A percentile compares a stretch with the other conserved stretches of the same genome.
These are phyloP conservation scores for Abelmoschus esculentus DNA, from an alignment of 345 rosid species.

Conservation along the genomic window DNA sequence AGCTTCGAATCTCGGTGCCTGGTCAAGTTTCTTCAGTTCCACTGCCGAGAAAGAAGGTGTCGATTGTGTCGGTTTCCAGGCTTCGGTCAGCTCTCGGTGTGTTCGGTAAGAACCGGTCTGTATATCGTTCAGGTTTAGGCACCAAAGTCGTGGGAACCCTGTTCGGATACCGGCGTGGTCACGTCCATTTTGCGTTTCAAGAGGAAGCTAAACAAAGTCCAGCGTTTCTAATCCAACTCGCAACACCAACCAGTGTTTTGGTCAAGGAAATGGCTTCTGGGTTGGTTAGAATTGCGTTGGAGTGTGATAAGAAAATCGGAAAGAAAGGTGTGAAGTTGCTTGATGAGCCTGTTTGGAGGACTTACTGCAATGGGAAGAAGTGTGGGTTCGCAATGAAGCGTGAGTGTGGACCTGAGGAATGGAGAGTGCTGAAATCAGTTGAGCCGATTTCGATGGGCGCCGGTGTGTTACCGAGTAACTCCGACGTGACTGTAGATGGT, in stretches of 20 bases:
- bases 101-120: slow-evolving; percentile 28
- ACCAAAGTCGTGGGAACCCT: slow-evolving; percentile 65
- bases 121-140: slow-evolving; percentile 25
- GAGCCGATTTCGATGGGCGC: slow-evolving; percentile 36
- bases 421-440: slow-evolving; percentile 59
- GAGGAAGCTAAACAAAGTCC: slow-evolving; percentile 54
- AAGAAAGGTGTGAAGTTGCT: slow-evolving; percentile 42
- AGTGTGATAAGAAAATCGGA: slow-evolving; percentile 38
- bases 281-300: slow-evolving; percentile 62
- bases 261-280: slow-evolving; percentile 94
- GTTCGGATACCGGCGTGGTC: slow-evolving; percentile 33
- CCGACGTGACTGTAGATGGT: slow-evolving; percentile 25
- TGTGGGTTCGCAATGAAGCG: slow-evolving; percentile 61
- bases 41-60: slow-evolving; percentile 25
- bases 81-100: slow-evolving; percentile 36
- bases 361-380: slow-evolving; percentile 82
- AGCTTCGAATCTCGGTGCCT: slow-evolving; percentile 1
- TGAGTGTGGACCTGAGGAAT: slow-evolving; percentile 59
- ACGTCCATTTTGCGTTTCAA: slow-evolving; percentile 65
- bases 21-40: background rate
- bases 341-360: slow-evolving; percentile 65
- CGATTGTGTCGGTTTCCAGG: slow-evolving; percentile 6
- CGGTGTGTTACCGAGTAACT: slow-evolving; percentile 65
- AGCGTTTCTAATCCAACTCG: slow-evolving; percentile 63
- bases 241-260: slow-evolving; percentile 67